Evolutionary conservation across 2,329 filamentous ascomycete species (phyloP).

Genomic region (Xenoacremonium recifei): DNA sequence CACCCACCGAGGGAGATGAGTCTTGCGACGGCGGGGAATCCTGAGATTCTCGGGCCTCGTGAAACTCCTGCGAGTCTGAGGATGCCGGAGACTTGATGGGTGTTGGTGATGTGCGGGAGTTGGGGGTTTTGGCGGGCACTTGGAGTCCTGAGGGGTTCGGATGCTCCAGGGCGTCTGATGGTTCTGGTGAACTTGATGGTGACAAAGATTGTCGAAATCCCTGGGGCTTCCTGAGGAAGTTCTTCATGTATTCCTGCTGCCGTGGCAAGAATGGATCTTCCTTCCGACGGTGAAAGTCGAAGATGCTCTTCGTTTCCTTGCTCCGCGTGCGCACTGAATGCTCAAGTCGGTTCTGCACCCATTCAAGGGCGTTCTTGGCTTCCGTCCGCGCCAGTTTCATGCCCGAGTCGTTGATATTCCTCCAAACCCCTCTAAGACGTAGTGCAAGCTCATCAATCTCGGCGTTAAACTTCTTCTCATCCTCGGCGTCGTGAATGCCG

Average conservation of each 20-base stretch:
- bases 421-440: conserved; percentile 56
- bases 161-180: too few relatives aligned
- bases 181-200: too few relatives aligned
- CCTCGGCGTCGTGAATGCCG: conserved; percentile 25
- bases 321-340: conserved; percentile 67
- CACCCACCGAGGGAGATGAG: background rate
- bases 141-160: too few relatives aligned
- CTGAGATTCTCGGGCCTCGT: too few relatives aligned
- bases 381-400: conserved; percentile 71
- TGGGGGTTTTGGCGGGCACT: too few relatives aligned
- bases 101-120: too few relatives aligned
- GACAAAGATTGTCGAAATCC: too few relatives aligned
- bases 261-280: conserved; percentile 40
- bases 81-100: too few relatives aligned
- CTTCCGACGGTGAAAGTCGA: conserved; percentile 35
- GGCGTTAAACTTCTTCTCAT: conserved; percentile 59
- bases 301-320: conserved; percentile 52
- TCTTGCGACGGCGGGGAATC: too few relatives aligned
- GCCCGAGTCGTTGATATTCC: conserved; percentile 70
- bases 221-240: conserved; percentile 38
- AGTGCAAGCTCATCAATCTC: conserved; percentile 66
- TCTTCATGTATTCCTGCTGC: conserved; percentile 51
- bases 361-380: conserved; percentile 73
- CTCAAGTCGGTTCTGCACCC: conserved; percentile 70
- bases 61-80: too few relatives aligned